A percentile compares a stretch with the other conserved stretches of the same genome.
These are phyloP conservation scores for Albugo candida DNA, from an alignment of 352 stramenopile species.

Conservation along the genomic window DNA sequence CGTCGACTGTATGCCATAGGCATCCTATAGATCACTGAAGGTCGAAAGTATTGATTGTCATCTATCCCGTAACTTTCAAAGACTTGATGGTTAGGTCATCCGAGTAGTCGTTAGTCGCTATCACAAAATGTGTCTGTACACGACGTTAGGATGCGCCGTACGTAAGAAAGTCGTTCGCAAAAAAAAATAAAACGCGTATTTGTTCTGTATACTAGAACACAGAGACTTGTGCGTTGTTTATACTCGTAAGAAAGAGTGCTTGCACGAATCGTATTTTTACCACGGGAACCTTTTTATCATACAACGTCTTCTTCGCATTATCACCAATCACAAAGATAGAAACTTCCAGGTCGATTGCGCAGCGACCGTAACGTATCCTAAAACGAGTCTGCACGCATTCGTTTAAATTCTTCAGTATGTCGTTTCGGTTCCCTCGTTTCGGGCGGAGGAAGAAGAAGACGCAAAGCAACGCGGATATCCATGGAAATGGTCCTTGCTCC, in stretches of 20 bases:
- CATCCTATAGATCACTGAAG: too few species aligned
- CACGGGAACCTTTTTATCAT: background rate
- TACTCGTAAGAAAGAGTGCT: background rate
- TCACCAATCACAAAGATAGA: background rate
- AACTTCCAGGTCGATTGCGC: background rate
- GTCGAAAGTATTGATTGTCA: too few species aligned
- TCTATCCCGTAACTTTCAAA: too few species aligned
- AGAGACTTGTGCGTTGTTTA: slow-evolving; percentile 19
- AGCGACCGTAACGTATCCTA: background rate
- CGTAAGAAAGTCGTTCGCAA: too few species aligned
- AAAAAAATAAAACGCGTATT: too few species aligned
- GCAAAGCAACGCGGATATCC: slow-evolving; percentile 14
- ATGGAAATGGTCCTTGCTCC: too few species aligned
- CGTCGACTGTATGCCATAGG: too few species aligned
- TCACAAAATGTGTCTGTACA: too few species aligned
- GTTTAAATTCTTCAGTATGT: slow-evolving; percentile 14
- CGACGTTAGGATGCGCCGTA: too few species aligned
- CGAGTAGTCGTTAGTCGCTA: too few species aligned
- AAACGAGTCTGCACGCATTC: background rate
- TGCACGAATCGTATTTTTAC: background rate
- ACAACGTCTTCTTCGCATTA: background rate
- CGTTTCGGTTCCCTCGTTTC: slow-evolving; percentile 49
- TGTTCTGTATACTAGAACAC: too few species aligned
- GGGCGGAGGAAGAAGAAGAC: slow-evolving; percentile 48
- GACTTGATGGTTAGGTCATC: too few species aligned